A percentile compares a stretch with the other conserved stretches of the same genome.
phyloP scores from a whole-genome alignment of 768 basidiomycete genomes.

The Lanmaoa pseudosensibilis region DNA sequence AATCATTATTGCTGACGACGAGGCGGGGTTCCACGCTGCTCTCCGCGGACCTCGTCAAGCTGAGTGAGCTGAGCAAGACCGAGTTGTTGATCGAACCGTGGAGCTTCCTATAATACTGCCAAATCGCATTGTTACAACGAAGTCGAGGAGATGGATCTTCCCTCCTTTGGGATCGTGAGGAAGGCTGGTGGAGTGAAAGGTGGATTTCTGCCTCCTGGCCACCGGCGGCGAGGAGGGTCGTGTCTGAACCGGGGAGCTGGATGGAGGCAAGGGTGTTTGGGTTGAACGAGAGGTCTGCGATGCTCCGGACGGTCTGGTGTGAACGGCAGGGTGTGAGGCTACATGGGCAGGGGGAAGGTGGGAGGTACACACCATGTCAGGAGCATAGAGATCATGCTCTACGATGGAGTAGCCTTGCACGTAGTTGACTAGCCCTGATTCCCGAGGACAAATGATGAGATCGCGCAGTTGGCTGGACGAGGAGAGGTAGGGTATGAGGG shows the following conservation, averaged over 20 bases:
- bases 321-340: slow-evolving; percentile 16
- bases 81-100: slow-evolving; percentile 82
- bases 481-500: slow-evolving; percentile 10
- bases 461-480: slow-evolving; percentile 69
- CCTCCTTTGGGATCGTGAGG: slow-evolving; percentile 24
- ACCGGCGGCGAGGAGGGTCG: slow-evolving; percentile 71
- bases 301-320: slow-evolving; percentile 42
- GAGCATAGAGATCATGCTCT: slow-evolving; percentile 56
- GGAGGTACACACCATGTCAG: slow-evolving; percentile 43
- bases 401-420: slow-evolving; percentile 52
- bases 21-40: slow-evolving; percentile 74
- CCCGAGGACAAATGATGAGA: slow-evolving; percentile 71
- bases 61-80: slow-evolving; percentile 63
- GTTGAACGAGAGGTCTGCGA: slow-evolving; percentile 55
- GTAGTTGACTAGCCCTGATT: slow-evolving; percentile 65
- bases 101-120: slow-evolving; percentile 57
- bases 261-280: slow-evolving; percentile 67
- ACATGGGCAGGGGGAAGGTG: slow-evolving; percentile 13
- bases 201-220: slow-evolving; percentile 74
- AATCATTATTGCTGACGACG: slow-evolving; percentile 85
- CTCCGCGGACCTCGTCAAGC: slow-evolving; percentile 56
- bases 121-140: slow-evolving; percentile 31
- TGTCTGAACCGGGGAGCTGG: slow-evolving; percentile 47
- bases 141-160: slow-evolving; percentile 13
- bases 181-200: slow-evolving; percentile 48